These are phyloP conservation scores for Plasmodium adleri DNA, from an alignment of 169 alveolate genomes.

Conservation along the genomic window DNA sequence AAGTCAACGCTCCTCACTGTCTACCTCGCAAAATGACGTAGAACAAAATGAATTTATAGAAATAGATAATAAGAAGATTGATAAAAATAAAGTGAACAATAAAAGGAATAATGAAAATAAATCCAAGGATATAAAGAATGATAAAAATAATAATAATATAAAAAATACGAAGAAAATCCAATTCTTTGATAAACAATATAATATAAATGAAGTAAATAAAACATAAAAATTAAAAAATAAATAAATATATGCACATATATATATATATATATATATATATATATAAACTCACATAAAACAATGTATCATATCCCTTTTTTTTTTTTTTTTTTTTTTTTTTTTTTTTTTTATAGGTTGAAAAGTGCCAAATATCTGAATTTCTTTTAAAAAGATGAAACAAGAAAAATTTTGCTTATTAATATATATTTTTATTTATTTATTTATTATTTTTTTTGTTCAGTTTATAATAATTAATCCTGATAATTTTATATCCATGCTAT, in stretches of 20 bases:
- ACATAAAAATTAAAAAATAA: background rate
- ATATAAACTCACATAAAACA: background rate
- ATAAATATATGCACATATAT: background rate
- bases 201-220: conserved; percentile 11
- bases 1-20: background rate
- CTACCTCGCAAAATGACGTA: background rate
- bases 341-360: conserved; percentile 7
- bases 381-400: conserved; percentile 13
- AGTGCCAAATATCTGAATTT: conserved; percentile 33
- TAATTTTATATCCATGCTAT: too few species aligned
- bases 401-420: background rate
- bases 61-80: background rate
- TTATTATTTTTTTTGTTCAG: too few species aligned
- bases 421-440: too few species aligned
- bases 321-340: conserved; percentile 1
- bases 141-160: conserved; percentile 1
- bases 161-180: conserved; percentile 10
- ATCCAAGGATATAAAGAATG: conserved; percentile 1
- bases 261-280: background rate
- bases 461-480: too few species aligned
- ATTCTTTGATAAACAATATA: conserved; percentile 41
- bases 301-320: background rate
- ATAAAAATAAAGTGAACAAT: conserved; percentile 1
- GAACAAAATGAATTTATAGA: background rate
- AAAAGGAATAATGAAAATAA: conserved; percentile 9